phyloP scores from a whole-genome alignment of 2,329 filamentous ascomycete genomes.

The Nothophaeocryptopus gaeumannii region DNA sequence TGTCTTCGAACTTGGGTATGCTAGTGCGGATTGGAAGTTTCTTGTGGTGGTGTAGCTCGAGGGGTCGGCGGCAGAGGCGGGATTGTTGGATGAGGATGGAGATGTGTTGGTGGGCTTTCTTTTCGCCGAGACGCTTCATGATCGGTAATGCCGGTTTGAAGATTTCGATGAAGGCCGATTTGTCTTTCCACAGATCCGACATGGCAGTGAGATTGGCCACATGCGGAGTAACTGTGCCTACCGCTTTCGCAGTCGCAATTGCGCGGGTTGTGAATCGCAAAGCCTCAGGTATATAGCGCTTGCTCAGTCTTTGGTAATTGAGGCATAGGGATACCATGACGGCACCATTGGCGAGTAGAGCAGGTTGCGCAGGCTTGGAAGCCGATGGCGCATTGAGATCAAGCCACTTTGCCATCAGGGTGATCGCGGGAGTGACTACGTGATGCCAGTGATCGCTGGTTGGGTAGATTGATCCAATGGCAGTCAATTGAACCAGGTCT shows the following conservation, averaged over 20 bases:
- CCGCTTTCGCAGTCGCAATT: conserved; percentile 44
- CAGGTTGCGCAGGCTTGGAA: conserved; percentile 62
- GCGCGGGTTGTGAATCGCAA: conserved; percentile 78
- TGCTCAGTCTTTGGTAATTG: conserved; percentile 79
- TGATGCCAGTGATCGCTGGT: conserved; percentile 98
- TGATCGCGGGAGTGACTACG: conserved; percentile 83
- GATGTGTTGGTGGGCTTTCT: conserved; percentile 60
- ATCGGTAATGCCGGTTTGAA: conserved; percentile 57
- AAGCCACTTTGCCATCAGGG: conserved; percentile 79
- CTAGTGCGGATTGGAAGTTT: conserved; percentile 83
- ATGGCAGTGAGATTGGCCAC: conserved; percentile 65
- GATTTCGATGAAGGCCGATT: conserved; percentile 74
- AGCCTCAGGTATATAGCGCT: conserved; percentile 85
- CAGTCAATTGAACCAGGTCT: conserved; percentile 79
- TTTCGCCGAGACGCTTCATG: conserved; percentile 33
- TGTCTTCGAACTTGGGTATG: conserved; percentile 93
- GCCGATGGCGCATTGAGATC: conserved; percentile 65
- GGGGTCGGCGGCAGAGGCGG: conserved; percentile 66
- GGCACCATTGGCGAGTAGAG: conserved; percentile 66
- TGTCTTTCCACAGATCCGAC: conserved; percentile 69
- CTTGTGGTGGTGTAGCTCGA: conserved; percentile 84
- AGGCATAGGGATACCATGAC: conserved; percentile 77
- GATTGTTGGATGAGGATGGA: conserved; percentile 60
- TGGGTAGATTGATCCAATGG: conserved; percentile 80
- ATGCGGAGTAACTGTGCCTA: conserved; percentile 36